These are phyloP conservation scores for Logfia minima DNA, from an alignment of 129 eudicot species.

Conservation along the genomic window DNA sequence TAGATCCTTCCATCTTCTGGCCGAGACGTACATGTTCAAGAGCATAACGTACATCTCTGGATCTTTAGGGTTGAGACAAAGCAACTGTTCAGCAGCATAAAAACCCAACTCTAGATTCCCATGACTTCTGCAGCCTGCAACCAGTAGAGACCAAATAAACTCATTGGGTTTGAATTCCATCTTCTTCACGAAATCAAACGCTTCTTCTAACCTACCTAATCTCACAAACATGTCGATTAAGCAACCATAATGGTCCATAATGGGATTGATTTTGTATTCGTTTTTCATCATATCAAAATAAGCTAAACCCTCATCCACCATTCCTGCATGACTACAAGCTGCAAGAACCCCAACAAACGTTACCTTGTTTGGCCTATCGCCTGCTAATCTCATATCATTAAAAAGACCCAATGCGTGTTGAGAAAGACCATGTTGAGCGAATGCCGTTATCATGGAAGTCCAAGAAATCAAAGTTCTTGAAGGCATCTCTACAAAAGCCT, in stretches of 20 bases:
- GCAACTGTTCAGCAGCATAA: conserved; percentile 78
- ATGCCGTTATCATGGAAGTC: conserved; percentile 89
- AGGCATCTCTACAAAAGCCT: conserved; percentile 78
- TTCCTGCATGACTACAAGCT: conserved; percentile 87
- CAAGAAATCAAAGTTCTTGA: conserved; percentile 79
- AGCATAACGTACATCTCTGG: conserved; percentile 54
- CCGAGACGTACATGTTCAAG: conserved; percentile 68
- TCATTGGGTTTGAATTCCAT: conserved; percentile 65
- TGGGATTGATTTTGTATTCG: conserved; percentile 67
- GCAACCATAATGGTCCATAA: conserved; percentile 79
- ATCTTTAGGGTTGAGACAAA: conserved; percentile 60
- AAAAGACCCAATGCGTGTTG: conserved; percentile 73
- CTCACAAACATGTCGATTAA: conserved; percentile 82
- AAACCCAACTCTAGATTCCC: conserved; percentile 64
- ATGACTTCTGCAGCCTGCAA: conserved; percentile 86
- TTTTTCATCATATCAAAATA: conserved; percentile 79
- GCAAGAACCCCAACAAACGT: conserved; percentile 80
- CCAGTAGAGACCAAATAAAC: conserved; percentile 68
- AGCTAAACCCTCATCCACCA: conserved; percentile 64
- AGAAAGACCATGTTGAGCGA: conserved; percentile 67
- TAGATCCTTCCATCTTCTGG: conserved; percentile 71
- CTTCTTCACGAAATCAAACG: conserved; percentile 68
- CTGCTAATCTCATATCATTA: conserved; percentile 76
- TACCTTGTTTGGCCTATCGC: conserved; percentile 73
- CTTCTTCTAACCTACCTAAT: conserved; percentile 77